Percentiles rank a stretch among this genome's conserved stretches.
Conservation (phyloP, 2,329 filamentous ascomycete genomes). For the Leptographium wingfieldii region DNA sequence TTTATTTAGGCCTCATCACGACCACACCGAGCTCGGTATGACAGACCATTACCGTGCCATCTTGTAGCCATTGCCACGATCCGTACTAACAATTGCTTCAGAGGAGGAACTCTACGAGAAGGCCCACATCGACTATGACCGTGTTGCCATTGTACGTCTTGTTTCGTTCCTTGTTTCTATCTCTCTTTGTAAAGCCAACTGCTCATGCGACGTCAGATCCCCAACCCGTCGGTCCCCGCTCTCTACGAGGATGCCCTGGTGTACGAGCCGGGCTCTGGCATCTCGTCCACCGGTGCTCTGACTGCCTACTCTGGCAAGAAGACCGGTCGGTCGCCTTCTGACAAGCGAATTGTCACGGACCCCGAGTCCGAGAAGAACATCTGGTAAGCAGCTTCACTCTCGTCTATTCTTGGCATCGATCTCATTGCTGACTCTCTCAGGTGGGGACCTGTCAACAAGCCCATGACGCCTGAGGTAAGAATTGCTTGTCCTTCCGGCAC, state of each 20-base stretch:
- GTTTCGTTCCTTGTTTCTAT: not conserved
- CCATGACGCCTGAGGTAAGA: constrained; percentile 91
- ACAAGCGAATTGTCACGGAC: constrained; percentile 97
- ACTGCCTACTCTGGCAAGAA: constrained; percentile 97
- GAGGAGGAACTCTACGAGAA: constrained; percentile 94
- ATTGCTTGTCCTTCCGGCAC: not conserved
- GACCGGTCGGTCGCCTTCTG: constrained; percentile 89
- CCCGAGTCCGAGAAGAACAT: constrained; percentile 77
- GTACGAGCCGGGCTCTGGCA: constrained; percentile 95
- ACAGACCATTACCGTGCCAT: not conserved
- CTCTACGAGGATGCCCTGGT: constrained; percentile 97
- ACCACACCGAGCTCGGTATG: constrained; percentile 82
- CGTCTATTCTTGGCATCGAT: not conserved
- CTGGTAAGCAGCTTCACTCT: constrained; percentile 38
- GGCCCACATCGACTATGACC: constrained; percentile 98
- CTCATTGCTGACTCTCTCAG: not conserved
- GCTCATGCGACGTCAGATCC: constrained; percentile 35
- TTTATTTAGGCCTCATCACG: constrained; percentile 48
- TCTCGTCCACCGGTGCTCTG: constrained; percentile 87
- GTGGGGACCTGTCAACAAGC: constrained; percentile 98
- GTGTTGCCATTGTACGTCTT: constrained; percentile 79
- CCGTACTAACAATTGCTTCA: constrained; percentile 12
- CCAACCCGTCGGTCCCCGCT: constrained; percentile 88
- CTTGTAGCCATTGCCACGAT: not conserved
- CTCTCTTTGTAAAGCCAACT: constrained; percentile 5